Evolutionary conservation across 805 yeast genomes (phyloP).

Genomic region (Maudiozyma pseudohumilis): DNA sequence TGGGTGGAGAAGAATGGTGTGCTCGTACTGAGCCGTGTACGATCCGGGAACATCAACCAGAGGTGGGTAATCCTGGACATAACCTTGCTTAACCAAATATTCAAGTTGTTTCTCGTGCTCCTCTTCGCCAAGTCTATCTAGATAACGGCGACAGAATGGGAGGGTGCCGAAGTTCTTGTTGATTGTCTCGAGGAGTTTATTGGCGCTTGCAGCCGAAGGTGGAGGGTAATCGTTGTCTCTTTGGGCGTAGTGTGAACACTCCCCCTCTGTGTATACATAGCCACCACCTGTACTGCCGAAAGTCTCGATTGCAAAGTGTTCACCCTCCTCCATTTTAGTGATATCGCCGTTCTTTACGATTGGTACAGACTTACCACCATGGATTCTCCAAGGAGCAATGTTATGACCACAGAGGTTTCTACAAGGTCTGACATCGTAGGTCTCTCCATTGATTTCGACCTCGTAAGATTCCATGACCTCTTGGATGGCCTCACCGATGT

Average conservation of each 20-base stretch:
- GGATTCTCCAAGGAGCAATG: slow-evolving; percentile 74
- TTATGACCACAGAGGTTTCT: slow-evolving; percentile 92
- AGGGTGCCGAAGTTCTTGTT: slow-evolving; percentile 82
- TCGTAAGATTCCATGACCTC: slow-evolving; percentile 97
- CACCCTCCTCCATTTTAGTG: slow-evolving; percentile 99
- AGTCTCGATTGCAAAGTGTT: slow-evolving; percentile 94
- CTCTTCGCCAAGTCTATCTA: slow-evolving; percentile 86
- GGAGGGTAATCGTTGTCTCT: slow-evolving; percentile 33
- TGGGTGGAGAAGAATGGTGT: slow-evolving; percentile 83
- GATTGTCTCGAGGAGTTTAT: slow-evolving; percentile 56
- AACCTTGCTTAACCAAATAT: slow-evolving; percentile 72
- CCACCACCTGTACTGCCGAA: slow-evolving; percentile 97
- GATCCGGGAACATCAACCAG: slow-evolving; percentile 72
- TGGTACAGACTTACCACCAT: slow-evolving; percentile 94
- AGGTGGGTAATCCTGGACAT: slow-evolving; percentile 93
- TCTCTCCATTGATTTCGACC: slow-evolving; percentile 79
- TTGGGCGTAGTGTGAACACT: slow-evolving; percentile 86
- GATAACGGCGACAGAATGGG: slow-evolving; percentile 92
- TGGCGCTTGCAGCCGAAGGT: slow-evolving; percentile 49
- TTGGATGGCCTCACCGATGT: slow-evolving; percentile 91
- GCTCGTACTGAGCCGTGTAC: slow-evolving; percentile 95
- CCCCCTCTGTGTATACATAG: slow-evolving; percentile 76
- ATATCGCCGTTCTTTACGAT: slow-evolving; percentile 87
- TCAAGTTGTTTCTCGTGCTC: slow-evolving; percentile 82
- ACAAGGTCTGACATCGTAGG: slow-evolving; percentile 77